Conservation (phyloP, 371 early-diverging fungal species). For the Mucor mucedo region DNA sequence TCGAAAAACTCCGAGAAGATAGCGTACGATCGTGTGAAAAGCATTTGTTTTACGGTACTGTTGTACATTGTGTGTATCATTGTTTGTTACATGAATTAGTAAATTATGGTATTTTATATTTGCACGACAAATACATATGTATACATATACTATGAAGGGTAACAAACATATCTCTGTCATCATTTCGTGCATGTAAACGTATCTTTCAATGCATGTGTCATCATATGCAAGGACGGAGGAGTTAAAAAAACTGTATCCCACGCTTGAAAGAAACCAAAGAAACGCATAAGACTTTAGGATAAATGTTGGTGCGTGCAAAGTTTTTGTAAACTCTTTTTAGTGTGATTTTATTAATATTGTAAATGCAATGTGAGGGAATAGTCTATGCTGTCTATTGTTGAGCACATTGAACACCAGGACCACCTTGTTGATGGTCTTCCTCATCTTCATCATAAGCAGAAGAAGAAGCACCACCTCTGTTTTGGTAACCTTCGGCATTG, state of each 20-base stretch:
- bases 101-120: too few species aligned
- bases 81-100: too few species aligned
- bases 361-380: neutral
- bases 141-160: too few species aligned
- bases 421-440: slow-evolving; percentile 67
- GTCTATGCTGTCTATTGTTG: slow-evolving; percentile 75
- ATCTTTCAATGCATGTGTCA: neutral
- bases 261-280: neutral
- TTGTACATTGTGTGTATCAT: too few species aligned
- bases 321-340: too few species aligned
- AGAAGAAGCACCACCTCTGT: slow-evolving; percentile 32
- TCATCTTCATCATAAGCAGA: slow-evolving; percentile 71
- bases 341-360: too few species aligned
- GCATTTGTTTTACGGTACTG: too few species aligned
- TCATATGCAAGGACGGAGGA: neutral
- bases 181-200: too few species aligned
- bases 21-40: too few species aligned
- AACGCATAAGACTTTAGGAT: slow-evolving; percentile 4
- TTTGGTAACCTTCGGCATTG: slow-evolving; percentile 65
- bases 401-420: slow-evolving; percentile 93
- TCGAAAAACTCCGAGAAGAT: too few species aligned
- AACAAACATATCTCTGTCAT: too few species aligned
- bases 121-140: too few species aligned
- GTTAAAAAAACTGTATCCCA: neutral
- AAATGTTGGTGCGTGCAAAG: neutral